A percentile compares a stretch with the other conserved stretches of the same genome.
phyloP scores from a whole-genome alignment of 2,329 filamentous ascomycete genomes.

The Verticillium nubilum region DNA sequence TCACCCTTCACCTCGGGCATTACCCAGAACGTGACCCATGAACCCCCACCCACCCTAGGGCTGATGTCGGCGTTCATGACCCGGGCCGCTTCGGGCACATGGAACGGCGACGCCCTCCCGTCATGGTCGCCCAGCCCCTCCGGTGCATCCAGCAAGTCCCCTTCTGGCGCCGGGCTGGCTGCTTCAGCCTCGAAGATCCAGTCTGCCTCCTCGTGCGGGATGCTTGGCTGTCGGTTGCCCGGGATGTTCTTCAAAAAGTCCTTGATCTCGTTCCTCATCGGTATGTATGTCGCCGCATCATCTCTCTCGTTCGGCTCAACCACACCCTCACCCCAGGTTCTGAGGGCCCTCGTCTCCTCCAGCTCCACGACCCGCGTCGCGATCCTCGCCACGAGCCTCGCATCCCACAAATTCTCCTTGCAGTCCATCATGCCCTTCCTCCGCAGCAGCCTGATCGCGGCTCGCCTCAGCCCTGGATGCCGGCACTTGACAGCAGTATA shows the following conservation, averaged over 20 bases:
- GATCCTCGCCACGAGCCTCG: constrained; percentile 23
- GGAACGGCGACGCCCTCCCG: constrained; percentile 18
- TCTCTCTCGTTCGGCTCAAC: not conserved
- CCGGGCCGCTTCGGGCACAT: constrained; percentile 17
- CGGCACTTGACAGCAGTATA: constrained; percentile 33
- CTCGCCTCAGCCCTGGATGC: constrained; percentile 32
- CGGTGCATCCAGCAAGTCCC: not conserved
- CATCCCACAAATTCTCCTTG: constrained; percentile 34
- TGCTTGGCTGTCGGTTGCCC: not conserved
- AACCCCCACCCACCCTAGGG: constrained; percentile 14
- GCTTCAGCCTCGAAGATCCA: not conserved
- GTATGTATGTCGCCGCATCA: not conserved
- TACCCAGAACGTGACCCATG: constrained; percentile 23
- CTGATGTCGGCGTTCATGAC: constrained; percentile 25
- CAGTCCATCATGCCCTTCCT: constrained; percentile 23
- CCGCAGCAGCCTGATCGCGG: constrained; percentile 29
- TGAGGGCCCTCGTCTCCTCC: constrained; percentile 21
- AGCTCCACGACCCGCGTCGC: constrained; percentile 27
- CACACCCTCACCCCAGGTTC: not conserved
- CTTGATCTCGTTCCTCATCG: not conserved
- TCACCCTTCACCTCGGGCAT: constrained; percentile 15
- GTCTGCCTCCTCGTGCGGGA: not conserved
- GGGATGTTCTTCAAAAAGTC: not conserved
- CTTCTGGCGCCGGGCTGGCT: not conserved
- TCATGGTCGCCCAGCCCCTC: not conserved